Base-by-base conservation (phyloP, 75 land plant genomes). In the Adiantum capillusveneris region DNA sequence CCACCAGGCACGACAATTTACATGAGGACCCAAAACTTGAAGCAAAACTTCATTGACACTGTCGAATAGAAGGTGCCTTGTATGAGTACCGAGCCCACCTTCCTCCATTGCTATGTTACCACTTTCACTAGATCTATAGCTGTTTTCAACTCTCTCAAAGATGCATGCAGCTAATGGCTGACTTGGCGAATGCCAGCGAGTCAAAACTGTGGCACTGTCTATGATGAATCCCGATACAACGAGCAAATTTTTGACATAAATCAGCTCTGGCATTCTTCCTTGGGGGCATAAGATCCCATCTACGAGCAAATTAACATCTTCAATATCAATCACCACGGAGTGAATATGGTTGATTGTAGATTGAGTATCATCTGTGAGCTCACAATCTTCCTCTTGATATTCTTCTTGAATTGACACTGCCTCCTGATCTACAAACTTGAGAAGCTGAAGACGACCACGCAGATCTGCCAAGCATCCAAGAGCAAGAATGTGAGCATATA, bases 111-210 rank as follows among this genome's bases (percentile, higher is more conserved):
- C 53, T 29, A 43, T 61, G 50, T 37, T 57, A 6, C 43, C 45
- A 24, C 73, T 49, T 27, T 41, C 44, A 0, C 19, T 13, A 49
- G 64, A 64, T 49, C 41, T 67, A 26, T 74, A 63, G 19, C 64
- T 27, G 26, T 75, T 78, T 68, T 84, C 76, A 25, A 85, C 65
- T 45, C 68, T 62, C 44, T 79, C 75, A 66, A 73, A 76, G 24
- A 82, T 57, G 34, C 39, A n/a, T 11, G 31, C 59, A 29, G 69
- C 62, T 21, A 85, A 67, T 11, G 85, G 78, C 50, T 73, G 62
- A 37, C 62, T 48, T 21, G 45, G 31, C 0, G 70, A 44, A 17
- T 84, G 69, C 72, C 60, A 73, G 27, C 65, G 62, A 26, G 66
- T 28, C 17, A 74, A 44, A 39, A 58, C 44, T 12, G 28, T 21